Evolutionary conservation across 495 filamentous ascomycete species (phyloP).

Genomic region (Parathielavia hyrcaniae): DNA sequence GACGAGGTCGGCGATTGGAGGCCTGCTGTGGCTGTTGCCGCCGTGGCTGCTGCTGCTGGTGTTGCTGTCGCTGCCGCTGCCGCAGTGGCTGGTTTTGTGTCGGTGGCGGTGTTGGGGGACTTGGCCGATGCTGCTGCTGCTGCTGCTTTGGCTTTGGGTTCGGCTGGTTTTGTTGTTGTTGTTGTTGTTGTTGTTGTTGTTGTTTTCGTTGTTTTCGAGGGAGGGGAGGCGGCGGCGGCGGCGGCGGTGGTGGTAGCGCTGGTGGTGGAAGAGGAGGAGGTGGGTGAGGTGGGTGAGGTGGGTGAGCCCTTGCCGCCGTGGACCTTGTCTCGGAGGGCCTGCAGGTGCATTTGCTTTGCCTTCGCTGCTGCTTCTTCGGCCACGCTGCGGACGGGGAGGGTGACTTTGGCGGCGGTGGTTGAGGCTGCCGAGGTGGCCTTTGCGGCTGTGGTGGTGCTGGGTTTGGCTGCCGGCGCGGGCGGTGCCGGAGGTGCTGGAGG

Average conservation of each 20-base stretch:
- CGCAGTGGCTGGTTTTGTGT: too few species aligned
- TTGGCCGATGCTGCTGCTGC: background rate
- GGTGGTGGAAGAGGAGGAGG: slow-evolving; percentile 7
- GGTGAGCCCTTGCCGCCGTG: slow-evolving; percentile 32
- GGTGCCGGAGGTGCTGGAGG: slow-evolving; percentile 16
- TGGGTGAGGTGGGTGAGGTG: slow-evolving; percentile 11
- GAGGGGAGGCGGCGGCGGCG: background rate
- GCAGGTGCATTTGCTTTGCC: slow-evolving; percentile 47
- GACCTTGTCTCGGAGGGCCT: slow-evolving; percentile 35
- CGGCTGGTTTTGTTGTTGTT: too few species aligned
- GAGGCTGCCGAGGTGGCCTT: slow-evolving; percentile 15
- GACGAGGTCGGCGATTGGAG: slow-evolving; percentile 38
- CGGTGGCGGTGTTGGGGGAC: background rate
- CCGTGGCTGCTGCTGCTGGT: background rate
- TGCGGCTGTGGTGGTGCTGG: slow-evolving; percentile 12
- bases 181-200: background rate
- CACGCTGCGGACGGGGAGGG: slow-evolving; percentile 55
- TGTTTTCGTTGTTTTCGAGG: background rate
- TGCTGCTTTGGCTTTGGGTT: slow-evolving; percentile 1
- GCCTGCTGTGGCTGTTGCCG: slow-evolving; percentile 10
- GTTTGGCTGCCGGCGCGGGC: slow-evolving; percentile 18
- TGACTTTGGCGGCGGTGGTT: slow-evolving; percentile 22
- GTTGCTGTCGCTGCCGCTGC: too few species aligned
- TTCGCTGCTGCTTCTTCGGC: slow-evolving; percentile 66
- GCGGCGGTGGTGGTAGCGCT: background rate